Conservation (phyloP, 768 basidiomycete genomes). For the Termitomyces sp. region DNA sequence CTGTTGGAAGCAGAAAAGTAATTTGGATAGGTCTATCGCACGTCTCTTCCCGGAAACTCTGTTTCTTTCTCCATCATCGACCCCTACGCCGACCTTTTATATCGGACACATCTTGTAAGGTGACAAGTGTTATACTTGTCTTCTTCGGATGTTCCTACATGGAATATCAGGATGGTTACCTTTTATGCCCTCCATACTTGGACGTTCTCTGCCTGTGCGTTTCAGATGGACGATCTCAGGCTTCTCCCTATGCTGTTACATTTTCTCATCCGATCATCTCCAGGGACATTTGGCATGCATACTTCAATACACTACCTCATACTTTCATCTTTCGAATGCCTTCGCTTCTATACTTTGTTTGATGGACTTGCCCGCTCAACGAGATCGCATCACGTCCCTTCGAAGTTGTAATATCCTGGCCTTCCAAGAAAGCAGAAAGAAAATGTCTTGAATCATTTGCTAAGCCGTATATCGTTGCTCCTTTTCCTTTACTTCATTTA, state of each 20-base stretch:
- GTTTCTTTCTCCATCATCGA: neutral
- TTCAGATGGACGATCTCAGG: neutral
- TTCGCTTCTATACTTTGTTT: neutral
- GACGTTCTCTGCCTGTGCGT: neutral
- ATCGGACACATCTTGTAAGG: neutral
- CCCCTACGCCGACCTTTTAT: neutral
- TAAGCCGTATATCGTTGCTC: neutral
- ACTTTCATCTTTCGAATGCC: neutral
- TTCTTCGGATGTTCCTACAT: neutral
- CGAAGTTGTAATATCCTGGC: neutral
- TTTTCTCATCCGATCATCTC: conserved; percentile 3
- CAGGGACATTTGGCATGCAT: conserved; percentile 5
- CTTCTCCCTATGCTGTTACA: neutral
- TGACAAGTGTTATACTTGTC: neutral
- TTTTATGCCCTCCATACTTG: neutral
- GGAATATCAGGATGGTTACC: neutral
- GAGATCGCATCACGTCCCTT: neutral
- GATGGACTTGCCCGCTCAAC: neutral
- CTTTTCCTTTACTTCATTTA: neutral
- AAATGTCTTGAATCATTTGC: neutral
- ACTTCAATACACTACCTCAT: neutral
- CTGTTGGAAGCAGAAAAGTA: neutral
- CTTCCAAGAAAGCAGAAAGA: neutral
- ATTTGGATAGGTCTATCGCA: neutral
- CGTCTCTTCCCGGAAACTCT: neutral